Conservation (phyloP, 1,284 basidiomycete species). For the Cryptococcus hybrid region DNA sequence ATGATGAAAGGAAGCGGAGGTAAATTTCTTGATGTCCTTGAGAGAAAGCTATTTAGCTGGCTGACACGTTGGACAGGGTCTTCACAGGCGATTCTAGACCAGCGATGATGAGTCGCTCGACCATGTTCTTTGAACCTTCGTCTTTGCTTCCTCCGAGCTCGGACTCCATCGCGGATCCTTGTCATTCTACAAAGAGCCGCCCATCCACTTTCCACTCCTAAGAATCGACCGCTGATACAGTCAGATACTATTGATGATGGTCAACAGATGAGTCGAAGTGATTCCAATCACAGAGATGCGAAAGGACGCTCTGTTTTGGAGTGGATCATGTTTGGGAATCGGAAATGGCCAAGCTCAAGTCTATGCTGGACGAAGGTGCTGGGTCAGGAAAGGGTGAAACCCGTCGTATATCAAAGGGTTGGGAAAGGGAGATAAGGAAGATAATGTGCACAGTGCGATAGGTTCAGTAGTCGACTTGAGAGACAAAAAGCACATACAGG, state of each 20-base stretch:
- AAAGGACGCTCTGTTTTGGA: constrained; percentile 43
- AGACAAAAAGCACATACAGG: too few relatives aligned
- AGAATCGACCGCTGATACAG: constrained; percentile 1
- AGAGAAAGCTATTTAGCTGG: not conserved
- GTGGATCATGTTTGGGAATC: constrained; percentile 48
- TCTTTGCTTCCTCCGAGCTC: constrained; percentile 5
- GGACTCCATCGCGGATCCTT: constrained; percentile 4
- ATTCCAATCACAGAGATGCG: not conserved
- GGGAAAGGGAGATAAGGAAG: constrained; percentile 9
- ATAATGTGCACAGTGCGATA: not conserved
- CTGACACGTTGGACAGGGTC: constrained; percentile 15
- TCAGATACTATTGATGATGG: constrained; percentile 7
- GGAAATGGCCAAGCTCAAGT: constrained; percentile 43
- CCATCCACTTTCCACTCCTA: constrained; percentile 2
- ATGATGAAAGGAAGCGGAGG: constrained; percentile 41
- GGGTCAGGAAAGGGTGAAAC: constrained; percentile 12
- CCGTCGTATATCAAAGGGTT: constrained; percentile 9
- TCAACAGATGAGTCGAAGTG: not conserved
- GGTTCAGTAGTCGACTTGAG: too few relatives aligned
- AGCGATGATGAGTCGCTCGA: constrained; percentile 45
- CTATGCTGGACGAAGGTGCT: constrained; percentile 31
- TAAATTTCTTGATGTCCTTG: constrained; percentile 7
- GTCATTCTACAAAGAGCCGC: constrained; percentile 7
- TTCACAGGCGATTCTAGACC: constrained; percentile 49
- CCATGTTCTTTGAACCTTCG: constrained; percentile 4